Base-by-base conservation (phyloP, 371 early-diverging fungal genomes). In the Rozella allomycis region DNA sequence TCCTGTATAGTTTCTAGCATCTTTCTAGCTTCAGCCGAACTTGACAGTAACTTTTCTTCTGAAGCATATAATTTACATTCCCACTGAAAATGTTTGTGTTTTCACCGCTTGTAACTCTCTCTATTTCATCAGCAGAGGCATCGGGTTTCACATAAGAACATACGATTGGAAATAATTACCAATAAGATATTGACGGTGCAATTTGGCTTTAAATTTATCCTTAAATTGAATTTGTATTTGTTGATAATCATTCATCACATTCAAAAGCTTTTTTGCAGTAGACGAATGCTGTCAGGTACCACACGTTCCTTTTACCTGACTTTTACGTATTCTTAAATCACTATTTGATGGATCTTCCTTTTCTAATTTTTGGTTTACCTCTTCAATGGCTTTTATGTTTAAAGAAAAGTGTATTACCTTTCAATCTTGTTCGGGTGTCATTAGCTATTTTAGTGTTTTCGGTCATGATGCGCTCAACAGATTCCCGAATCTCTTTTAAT, bases 1-100 rank as follows among this genome's bases (percentile, higher is more conserved):
- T 69, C 67, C 47, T 81, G 79, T 17, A 86, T 81, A 52, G 82
- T 83, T 25, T 60, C 56, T 20, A 86, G 46, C 5, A 78, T 84
- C 25, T 68, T 55, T 25, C 60, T 58, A 17, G 87, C 86, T 42
- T 81, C 78, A 5, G 73, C 72, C 10, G 70, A 13, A n/a, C n/a
- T 20, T 31, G n/a, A 3, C 20, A 11, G 10, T 20, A 67, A 28
- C 80, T 70, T 25, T 72, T 74, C 14, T 58, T 52, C 39, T 71
- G 63, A 49, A 80, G 54, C 25, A 77, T 58, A 74, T 74, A 43
- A 16, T 14, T 3, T 11, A 19, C 2, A 30, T 21, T 3, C 2
- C 2, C n/a, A 21, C 12, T 21, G 2, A 9, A 30, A 20, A 21
- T 19, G 12, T 30, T 11, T 20, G 12, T 30, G 37, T 69, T 60